These are phyloP conservation scores for Sindora glabra DNA, from an alignment of 306 rosid genomes.

Conservation along the genomic window DNA sequence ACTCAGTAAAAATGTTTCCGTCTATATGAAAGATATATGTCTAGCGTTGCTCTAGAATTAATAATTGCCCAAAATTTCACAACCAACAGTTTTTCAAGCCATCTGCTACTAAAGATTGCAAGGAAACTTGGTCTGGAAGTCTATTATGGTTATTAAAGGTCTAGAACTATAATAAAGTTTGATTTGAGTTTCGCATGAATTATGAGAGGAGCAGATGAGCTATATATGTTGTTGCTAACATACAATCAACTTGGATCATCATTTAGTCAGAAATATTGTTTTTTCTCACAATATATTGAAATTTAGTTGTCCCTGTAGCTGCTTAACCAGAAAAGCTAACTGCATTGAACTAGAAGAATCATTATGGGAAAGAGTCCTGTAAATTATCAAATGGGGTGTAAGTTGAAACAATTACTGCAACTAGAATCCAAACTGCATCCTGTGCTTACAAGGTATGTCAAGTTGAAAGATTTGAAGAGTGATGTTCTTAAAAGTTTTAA, in stretches of 20 bases:
- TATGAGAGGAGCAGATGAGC: background rate
- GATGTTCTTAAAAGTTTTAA: background rate
- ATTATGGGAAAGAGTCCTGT: constrained; percentile 22
- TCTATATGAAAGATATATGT: background rate
- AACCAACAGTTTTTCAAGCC: background rate
- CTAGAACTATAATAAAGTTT: background rate
- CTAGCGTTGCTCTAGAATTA: background rate
- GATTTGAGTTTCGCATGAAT: background rate
- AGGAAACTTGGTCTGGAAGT: background rate
- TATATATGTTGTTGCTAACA: background rate
- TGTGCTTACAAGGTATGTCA: constrained; percentile 65
- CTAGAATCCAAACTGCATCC: constrained; percentile 77
- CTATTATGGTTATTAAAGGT: constrained; percentile 2
- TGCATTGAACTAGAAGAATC: constrained; percentile 31
- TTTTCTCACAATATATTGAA: constrained; percentile 8
- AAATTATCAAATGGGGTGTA: constrained; percentile 35
- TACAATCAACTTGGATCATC: background rate
- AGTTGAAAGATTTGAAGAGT: constrained; percentile 1
- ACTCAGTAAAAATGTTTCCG: background rate
- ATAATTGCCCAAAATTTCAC: background rate
- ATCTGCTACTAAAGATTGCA: background rate
- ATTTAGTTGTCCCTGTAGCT: background rate
- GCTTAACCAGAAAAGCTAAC: constrained; percentile 27
- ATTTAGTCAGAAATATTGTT: constrained; percentile 2
- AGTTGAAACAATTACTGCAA: constrained; percentile 72